Percentiles rank a stretch among this genome's conserved stretches.
These are phyloP conservation scores for Polyporus arcularius DNA, from an alignment of 768 basidiomycete genomes.

Conservation along the genomic window DNA sequence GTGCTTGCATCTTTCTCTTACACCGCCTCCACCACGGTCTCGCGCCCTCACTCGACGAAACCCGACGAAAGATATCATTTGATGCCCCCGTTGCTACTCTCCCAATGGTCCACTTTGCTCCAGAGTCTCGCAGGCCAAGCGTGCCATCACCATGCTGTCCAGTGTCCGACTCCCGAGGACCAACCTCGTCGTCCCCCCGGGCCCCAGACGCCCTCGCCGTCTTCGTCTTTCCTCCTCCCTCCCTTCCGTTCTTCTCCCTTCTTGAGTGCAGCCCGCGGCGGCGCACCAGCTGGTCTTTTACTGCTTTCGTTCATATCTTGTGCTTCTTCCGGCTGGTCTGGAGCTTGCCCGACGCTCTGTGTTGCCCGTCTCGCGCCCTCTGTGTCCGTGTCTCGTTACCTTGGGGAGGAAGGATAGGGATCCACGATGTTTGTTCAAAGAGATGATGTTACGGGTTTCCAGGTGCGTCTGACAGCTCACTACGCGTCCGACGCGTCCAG, in stretches of 20 bases:
- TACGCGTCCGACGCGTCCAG: neutral
- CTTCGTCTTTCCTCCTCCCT: neutral
- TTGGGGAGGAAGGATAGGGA: neutral
- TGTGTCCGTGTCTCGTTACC: neutral
- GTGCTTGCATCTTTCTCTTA: neutral
- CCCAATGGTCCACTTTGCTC: neutral
- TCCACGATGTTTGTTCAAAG: slow-evolving; percentile 5
- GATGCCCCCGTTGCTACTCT: slow-evolving; percentile 3
- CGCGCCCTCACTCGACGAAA: neutral
- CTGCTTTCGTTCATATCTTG: neutral
- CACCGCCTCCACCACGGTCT: neutral
- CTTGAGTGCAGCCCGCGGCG: slow-evolving; percentile 11
- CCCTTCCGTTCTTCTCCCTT: neutral
- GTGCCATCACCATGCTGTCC: slow-evolving; percentile 1
- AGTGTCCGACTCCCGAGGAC: neutral
- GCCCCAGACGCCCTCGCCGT: neutral
- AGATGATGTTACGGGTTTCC: neutral
- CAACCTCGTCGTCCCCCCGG: neutral
- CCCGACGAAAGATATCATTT: slow-evolving; percentile 6
- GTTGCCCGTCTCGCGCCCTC: neutral
- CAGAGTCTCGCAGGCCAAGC: neutral
- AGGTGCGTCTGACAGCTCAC: neutral
- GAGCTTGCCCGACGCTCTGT: slow-evolving; percentile 14
- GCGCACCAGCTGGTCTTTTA: slow-evolving; percentile 5
- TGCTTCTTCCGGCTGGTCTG: slow-evolving; percentile 15